These are phyloP conservation scores for Arthrobotrys musiformis DNA, from an alignment of 2,329 filamentous ascomycete species.

Conservation along the genomic window DNA sequence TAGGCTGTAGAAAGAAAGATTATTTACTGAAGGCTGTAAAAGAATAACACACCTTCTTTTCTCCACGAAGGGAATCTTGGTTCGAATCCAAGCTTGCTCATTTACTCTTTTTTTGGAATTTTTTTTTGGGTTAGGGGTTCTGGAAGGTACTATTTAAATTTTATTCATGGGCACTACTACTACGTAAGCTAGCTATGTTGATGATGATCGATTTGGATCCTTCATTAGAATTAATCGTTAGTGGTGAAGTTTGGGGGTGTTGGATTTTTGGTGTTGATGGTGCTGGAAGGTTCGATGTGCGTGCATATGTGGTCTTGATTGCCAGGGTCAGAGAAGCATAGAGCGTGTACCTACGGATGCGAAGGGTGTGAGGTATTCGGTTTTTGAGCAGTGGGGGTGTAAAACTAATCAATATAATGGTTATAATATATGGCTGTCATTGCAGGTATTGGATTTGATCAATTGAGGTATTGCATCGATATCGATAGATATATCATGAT, in stretches of 20 bases:
- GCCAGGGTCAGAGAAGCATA: too few species aligned
- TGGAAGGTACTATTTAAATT: neutral
- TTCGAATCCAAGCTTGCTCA: constrained; percentile 56
- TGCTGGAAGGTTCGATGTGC: constrained; percentile 34
- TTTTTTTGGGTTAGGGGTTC: neutral
- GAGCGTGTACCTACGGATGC: too few species aligned
- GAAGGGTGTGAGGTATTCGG: too few species aligned
- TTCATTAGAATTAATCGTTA: neutral
- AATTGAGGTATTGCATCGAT: too few species aligned
- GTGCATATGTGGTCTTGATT: too few species aligned
- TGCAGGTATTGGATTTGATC: too few species aligned
- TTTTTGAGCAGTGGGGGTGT: too few species aligned
- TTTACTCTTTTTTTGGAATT: constrained; percentile 1
- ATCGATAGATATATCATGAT: too few species aligned
- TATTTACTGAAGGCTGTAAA: constrained; percentile 24
- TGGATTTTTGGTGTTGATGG: constrained; percentile 46
- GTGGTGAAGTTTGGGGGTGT: neutral
- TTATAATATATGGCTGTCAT: too few species aligned
- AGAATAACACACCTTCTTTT: constrained; percentile 35
- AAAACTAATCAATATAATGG: too few species aligned
- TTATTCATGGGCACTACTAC: neutral
- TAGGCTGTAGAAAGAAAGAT: constrained; percentile 5
- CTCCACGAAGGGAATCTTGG: constrained; percentile 46
- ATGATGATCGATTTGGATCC: neutral
- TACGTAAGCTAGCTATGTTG: neutral